These are phyloP conservation scores for Blastobotrys mokoenaii DNA, from an alignment of 805 yeast species.

Conservation along the genomic window DNA sequence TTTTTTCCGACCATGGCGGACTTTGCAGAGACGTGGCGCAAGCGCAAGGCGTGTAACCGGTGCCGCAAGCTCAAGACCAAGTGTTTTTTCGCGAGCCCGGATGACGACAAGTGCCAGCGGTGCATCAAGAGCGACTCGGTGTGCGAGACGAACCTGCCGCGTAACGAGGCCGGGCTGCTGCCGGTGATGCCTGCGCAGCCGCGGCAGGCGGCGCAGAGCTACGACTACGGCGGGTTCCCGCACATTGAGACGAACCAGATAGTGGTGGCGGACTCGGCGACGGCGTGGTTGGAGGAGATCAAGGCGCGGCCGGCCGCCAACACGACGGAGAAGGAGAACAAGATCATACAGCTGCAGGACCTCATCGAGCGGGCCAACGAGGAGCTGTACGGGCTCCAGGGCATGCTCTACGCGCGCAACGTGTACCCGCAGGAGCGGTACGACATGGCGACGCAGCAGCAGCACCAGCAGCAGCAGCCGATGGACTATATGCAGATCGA, in stretches of 20 bases:
- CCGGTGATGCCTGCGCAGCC: not conserved
- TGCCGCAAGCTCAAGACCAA: conserved; percentile 17
- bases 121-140: conserved; percentile 14
- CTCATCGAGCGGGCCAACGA: too few relatives aligned
- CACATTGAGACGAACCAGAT: not conserved
- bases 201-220: not conserved
- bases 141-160: conserved; percentile 5
- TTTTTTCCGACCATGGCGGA: not conserved
- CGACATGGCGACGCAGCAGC: not conserved
- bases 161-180: not conserved
- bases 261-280: not conserved
- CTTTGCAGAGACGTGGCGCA: conserved; percentile 13
- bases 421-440: not conserved
- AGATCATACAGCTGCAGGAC: not conserved
- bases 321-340: not conserved
- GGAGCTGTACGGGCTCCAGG: not conserved
- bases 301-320: not conserved
- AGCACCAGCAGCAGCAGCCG: not conserved
- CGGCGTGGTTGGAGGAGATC: not conserved
- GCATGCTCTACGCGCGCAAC: not conserved
- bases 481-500: not conserved
- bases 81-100: conserved; percentile 16
- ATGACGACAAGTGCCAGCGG: conserved; percentile 11
- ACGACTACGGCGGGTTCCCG: not conserved
- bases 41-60: conserved; percentile 16